A percentile compares a stretch with the other conserved stretches of the same genome.
These are phyloP conservation scores for Penicillium sp. DNA, from an alignment of 2,329 filamentous ascomycete species.

Conservation along the genomic window DNA sequence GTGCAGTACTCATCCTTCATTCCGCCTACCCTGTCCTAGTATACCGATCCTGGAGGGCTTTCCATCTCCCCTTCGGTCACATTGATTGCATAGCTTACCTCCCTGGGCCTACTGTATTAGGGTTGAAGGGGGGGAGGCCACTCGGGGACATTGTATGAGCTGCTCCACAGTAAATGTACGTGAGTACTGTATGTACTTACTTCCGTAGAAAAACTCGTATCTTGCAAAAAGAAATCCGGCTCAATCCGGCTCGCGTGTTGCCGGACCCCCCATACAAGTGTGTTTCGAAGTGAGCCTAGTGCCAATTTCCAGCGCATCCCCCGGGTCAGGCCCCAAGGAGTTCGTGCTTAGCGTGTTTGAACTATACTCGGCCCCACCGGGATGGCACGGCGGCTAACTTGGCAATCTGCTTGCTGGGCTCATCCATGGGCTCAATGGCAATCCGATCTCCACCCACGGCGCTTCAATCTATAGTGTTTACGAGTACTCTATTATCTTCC, in stretches of 20 bases:
- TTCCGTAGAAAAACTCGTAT: too few species aligned
- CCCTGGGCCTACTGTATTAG: not conserved
- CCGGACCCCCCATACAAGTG: not conserved
- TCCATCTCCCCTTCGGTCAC: too few species aligned
- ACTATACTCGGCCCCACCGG: conserved; percentile 32
- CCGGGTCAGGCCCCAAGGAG: conserved; percentile 13
- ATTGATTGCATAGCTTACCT: not conserved
- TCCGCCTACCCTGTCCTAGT: not conserved
- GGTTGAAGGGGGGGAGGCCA: too few species aligned
- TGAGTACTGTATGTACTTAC: too few species aligned
- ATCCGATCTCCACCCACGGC: conserved; percentile 8
- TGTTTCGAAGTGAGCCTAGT: conserved; percentile 3
- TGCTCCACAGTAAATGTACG: too few species aligned
- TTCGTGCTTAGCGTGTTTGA: conserved; percentile 38
- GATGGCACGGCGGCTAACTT: conserved; percentile 32
- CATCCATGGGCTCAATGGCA: not conserved
- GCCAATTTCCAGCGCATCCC: not conserved
- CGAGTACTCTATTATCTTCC: not conserved
- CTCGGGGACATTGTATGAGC: too few species aligned
- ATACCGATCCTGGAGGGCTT: not conserved
- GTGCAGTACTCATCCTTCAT: not conserved
- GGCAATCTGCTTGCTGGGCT: conserved; percentile 13
- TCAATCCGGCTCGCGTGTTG: not conserved
- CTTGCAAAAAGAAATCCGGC: not conserved
- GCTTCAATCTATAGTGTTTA: conserved; percentile 2